Conservation (phyloP, 805 yeast genomes). For the Cyberlindnera sargentensis region DNA sequence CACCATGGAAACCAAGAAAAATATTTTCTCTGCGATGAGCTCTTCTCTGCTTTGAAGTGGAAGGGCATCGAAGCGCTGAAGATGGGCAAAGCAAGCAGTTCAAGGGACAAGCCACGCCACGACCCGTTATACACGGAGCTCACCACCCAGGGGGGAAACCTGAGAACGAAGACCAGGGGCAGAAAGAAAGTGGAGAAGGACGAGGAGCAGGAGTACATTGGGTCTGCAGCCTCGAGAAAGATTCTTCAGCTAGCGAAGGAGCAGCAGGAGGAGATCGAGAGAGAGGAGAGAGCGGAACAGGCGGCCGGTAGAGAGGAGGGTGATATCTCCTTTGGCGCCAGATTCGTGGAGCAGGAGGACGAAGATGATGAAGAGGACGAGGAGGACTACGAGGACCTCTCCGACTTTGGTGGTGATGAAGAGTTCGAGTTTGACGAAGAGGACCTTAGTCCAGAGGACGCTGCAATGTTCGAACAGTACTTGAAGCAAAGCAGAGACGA, state of each 20-base stretch:
- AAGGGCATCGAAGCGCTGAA: too few species aligned
- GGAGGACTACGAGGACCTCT: slow-evolving; percentile 34
- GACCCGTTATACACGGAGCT: slow-evolving; percentile 77
- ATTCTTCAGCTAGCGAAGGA: slow-evolving; percentile 85
- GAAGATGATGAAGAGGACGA: slow-evolving; percentile 37
- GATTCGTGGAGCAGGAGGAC: slow-evolving; percentile 45
- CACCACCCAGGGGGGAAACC: slow-evolving; percentile 64
- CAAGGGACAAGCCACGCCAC: slow-evolving; percentile 59
- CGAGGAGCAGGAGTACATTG: slow-evolving; percentile 57
- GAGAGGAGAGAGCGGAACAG: slow-evolving; percentile 57
- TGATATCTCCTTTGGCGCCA: slow-evolving; percentile 25
- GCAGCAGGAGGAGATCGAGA: slow-evolving; percentile 86
- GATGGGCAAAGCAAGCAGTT: slow-evolving; percentile 63
- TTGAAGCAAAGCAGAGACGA: slow-evolving; percentile 36
- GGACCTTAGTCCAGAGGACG: slow-evolving; percentile 72
- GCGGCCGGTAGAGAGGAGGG: slow-evolving; percentile 23
- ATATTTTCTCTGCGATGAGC: slow-evolving; percentile 1
- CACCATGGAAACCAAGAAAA: background rate
- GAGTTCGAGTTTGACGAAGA: slow-evolving; percentile 56
- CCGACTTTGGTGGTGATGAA: slow-evolving; percentile 37
- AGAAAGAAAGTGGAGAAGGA: slow-evolving; percentile 34
- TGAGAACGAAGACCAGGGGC: slow-evolving; percentile 38
- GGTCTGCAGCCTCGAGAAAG: slow-evolving; percentile 75
- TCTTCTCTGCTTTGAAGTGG: background rate
- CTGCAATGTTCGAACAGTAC: slow-evolving; percentile 75